Percentiles rank a stretch among this genome's conserved stretches.
Evolutionary conservation across 768 basidiomycete species (phyloP).

Genomic region (Hygrophorus pudorinus): DNA sequence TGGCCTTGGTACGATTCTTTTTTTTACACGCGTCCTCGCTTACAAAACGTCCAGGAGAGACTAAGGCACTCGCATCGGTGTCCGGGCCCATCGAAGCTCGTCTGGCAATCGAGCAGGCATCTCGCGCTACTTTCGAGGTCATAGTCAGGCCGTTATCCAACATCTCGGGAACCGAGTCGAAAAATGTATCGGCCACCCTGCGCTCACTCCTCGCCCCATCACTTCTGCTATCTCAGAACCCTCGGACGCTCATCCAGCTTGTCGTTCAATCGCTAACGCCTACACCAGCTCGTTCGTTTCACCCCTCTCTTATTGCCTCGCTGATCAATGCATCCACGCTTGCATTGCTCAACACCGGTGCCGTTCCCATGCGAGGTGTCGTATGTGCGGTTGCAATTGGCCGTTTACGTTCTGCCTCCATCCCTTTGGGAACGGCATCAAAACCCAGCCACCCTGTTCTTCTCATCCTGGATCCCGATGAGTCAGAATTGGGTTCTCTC

Average conservation of each 20-base stretch:
- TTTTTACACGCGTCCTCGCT: constrained; percentile 6
- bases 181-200: constrained; percentile 43
- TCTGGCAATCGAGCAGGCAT: constrained; percentile 56
- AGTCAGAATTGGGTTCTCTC: constrained; percentile 27
- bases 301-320: constrained; percentile 39
- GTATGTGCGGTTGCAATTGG: constrained; percentile 60
- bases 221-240: constrained; percentile 56
- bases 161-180: constrained; percentile 62
- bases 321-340: constrained; percentile 64
- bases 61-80: constrained; percentile 53
- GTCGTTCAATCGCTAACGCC: constrained; percentile 53
- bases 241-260: constrained; percentile 69
- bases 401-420: constrained; percentile 10
- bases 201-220: constrained; percentile 49
- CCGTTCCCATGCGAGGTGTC: constrained; percentile 67
- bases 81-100: constrained; percentile 79
- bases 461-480: constrained; percentile 43
- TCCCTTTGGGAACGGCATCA: constrained; percentile 4
- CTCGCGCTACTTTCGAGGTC: constrained; percentile 69
- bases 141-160: constrained; percentile 58
- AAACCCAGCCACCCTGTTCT: constrained; percentile 8
- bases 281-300: constrained; percentile 13
- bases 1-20: constrained; percentile 35
- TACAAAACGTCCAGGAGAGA: constrained; percentile 18
- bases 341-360: constrained; percentile 59